Conservation (phyloP, 1,139 yeast species). For the Zygoascus meyerae region DNA sequence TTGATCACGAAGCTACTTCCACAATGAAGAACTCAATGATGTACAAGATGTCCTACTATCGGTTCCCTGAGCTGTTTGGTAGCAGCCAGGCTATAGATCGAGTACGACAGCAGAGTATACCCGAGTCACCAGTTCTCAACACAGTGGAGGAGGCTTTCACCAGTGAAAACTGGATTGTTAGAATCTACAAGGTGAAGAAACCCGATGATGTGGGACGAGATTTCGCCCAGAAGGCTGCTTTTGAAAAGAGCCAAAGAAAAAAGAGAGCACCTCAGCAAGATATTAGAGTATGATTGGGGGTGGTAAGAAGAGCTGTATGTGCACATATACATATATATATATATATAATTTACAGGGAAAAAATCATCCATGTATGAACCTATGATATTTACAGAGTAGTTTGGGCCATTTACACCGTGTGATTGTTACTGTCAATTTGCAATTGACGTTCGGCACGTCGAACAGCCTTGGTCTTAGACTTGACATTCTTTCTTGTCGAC, state of each 20-base stretch:
- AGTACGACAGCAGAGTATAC: conserved; percentile 77
- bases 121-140: conserved; percentile 57
- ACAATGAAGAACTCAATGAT: conserved; percentile 85
- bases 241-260: conserved; percentile 30
- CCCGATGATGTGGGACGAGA: conserved; percentile 84
- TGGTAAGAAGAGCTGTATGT: conserved; percentile 1
- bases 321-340: neutral
- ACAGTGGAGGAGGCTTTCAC: conserved; percentile 93
- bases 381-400: no score
- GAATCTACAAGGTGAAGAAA: conserved; percentile 90
- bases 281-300: conserved; percentile 17
- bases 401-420: no score
- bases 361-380: no score
- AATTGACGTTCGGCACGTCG: conserved; percentile 10
- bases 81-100: conserved; percentile 71
- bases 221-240: conserved; percentile 24
- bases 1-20: conserved; percentile 73
- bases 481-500: conserved; percentile 6
- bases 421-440: conserved; percentile 3
- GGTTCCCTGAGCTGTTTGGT: conserved; percentile 68
- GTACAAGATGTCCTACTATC: conserved; percentile 93
- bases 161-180: conserved; percentile 92
- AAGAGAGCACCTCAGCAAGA: conserved; percentile 23
- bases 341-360: neutral
- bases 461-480: conserved; percentile 10